phyloP scores from a whole-genome alignment of 768 basidiomycete species.

The Hebeloma cylindrosporum region DNA sequence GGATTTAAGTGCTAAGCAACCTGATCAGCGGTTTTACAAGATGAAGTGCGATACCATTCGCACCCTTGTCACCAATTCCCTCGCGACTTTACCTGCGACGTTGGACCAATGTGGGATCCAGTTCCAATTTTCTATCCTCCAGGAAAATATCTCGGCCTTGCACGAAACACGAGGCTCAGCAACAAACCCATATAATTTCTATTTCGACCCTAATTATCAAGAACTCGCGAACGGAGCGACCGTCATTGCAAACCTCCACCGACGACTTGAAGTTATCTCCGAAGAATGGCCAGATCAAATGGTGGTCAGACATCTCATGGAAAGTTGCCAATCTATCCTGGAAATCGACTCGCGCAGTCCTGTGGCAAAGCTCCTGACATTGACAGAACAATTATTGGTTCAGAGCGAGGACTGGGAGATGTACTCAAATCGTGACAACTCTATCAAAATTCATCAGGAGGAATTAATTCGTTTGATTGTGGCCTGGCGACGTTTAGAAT shows the following conservation, averaged over 20 bases:
- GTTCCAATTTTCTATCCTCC: slow-evolving; percentile 53
- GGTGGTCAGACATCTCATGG: slow-evolving; percentile 83
- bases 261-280: slow-evolving; percentile 55
- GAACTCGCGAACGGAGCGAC: slow-evolving; percentile 64
- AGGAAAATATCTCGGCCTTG: slow-evolving; percentile 25
- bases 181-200: slow-evolving; percentile 66
- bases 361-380: slow-evolving; percentile 78
- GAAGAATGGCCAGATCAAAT: slow-evolving; percentile 96
- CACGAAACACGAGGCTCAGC: slow-evolving; percentile 10
- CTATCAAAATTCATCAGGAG: slow-evolving; percentile 65
- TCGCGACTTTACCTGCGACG: slow-evolving; percentile 34
- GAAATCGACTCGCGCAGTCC: slow-evolving; percentile 63
- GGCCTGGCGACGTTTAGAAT: slow-evolving; percentile 86
- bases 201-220: slow-evolving; percentile 69
- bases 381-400: slow-evolving; percentile 79
- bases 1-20: neutral
- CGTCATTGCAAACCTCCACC: slow-evolving; percentile 50
- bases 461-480: slow-evolving; percentile 73
- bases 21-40: slow-evolving; percentile 26
- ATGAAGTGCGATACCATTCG: slow-evolving; percentile 35
- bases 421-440: slow-evolving; percentile 91
- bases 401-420: slow-evolving; percentile 97
- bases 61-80: slow-evolving; percentile 30
- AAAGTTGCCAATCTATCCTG: slow-evolving; percentile 68
- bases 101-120: slow-evolving; percentile 54